Percentiles rank a stretch among this genome's conserved stretches.
phyloP scores from a whole-genome alignment of 1,139 yeast species.

The Lodderomyces theae region DNA sequence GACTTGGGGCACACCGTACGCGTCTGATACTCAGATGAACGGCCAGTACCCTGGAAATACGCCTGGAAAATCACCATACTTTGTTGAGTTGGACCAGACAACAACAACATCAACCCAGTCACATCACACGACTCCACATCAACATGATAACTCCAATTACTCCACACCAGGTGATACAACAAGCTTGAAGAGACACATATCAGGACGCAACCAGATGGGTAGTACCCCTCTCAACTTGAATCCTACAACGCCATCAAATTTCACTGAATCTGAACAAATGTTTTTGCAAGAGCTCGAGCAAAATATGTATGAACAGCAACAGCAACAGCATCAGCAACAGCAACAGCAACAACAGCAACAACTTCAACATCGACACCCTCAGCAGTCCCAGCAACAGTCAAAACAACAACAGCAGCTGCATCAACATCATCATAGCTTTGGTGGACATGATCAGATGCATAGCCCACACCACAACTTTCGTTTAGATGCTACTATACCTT shows the following conservation, averaged over 20 bases:
- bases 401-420: constrained; percentile 3
- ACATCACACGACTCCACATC: constrained; percentile 1
- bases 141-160: constrained; percentile 9
- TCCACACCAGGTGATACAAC: constrained; percentile 8
- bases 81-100: constrained; percentile 7
- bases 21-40: constrained; percentile 16
- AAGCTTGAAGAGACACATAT: not conserved
- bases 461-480: not conserved
- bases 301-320: constrained; percentile 21
- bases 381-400: constrained; percentile 9
- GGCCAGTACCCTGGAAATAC: constrained; percentile 13
- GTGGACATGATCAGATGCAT: constrained; percentile 12
- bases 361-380: constrained; percentile 8
- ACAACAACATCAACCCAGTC: constrained; percentile 8
- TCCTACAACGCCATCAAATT: constrained; percentile 12
- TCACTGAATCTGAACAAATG: constrained; percentile 24
- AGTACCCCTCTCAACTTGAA: constrained; percentile 1
- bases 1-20: constrained; percentile 19
- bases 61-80: constrained; percentile 15
- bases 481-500: constrained; percentile 5
- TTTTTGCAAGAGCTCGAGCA: constrained; percentile 27
- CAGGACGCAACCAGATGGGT: not conserved
- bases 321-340: constrained; percentile 11
- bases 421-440: constrained; percentile 6
- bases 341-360: constrained; percentile 14